Evolutionary conservation across 176 grass and related monocot species (phyloP).

Genomic region (Hsuehochloa calcarea): DNA sequence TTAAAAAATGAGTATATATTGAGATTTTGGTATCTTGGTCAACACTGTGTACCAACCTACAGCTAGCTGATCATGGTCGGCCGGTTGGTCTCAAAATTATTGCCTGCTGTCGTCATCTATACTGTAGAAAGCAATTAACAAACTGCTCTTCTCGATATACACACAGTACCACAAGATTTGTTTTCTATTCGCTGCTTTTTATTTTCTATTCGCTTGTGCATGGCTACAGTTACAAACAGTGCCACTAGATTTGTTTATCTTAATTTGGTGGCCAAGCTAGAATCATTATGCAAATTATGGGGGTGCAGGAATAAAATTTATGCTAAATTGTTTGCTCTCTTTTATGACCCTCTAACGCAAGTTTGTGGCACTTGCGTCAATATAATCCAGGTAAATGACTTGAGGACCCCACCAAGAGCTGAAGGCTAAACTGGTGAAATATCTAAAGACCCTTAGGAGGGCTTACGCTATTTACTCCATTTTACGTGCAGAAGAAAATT

Average conservation of each 20-base stretch:
- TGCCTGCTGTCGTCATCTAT: background rate
- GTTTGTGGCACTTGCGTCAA: background rate
- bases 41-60: background rate
- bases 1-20: background rate
- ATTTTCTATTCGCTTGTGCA: background rate
- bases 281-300: background rate
- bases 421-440: slow-evolving; percentile 22
- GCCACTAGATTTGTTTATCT: background rate
- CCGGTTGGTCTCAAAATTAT: background rate
- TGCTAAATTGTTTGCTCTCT: background rate
- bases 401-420: background rate
- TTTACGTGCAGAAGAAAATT: slow-evolving; percentile 13
- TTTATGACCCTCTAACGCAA: background rate
- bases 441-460: background rate
- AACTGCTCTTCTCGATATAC: too few relatives aligned
- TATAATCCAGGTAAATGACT: slow-evolving; percentile 18
- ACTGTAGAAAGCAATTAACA: too few relatives aligned
- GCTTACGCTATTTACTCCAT: slow-evolving; percentile 11
- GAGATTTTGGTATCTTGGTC: background rate
- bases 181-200: background rate
- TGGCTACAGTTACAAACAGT: background rate
- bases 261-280: background rate
- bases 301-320: background rate
- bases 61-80: background rate
- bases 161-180: background rate